Conservation (phyloP, 192 early-diverging fungal species). For the Coemansia javaensis region DNA sequence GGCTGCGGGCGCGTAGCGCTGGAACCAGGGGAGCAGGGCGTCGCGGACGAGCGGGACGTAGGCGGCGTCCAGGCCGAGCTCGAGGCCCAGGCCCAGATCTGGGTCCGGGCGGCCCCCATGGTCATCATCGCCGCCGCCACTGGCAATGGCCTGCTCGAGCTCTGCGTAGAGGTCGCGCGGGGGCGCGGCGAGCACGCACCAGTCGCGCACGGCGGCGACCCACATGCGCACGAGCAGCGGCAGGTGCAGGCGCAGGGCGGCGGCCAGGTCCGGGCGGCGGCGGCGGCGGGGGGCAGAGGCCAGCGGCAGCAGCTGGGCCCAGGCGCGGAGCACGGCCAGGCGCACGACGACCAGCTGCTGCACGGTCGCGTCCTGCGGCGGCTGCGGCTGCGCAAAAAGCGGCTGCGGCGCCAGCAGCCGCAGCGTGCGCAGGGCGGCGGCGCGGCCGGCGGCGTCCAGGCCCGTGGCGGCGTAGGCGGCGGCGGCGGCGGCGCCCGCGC, state of each 20-base stretch:
- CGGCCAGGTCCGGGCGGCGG: constrained; percentile 3
- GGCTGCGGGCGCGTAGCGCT: constrained; percentile 18
- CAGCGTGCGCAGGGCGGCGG: constrained; percentile 17
- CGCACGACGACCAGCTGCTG: constrained; percentile 19
- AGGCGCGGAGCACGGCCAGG: constrained; percentile 19
- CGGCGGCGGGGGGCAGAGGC: no score
- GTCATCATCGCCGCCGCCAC: no score
- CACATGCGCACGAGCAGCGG: constrained; percentile 20
- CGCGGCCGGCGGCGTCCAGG: constrained; percentile 12
- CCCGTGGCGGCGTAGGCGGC: constrained; percentile 29
- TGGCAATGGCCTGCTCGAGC: constrained; percentile 2
- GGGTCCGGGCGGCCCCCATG: no score
- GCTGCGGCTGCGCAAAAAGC: background rate
- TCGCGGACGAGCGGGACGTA: constrained; percentile 18
- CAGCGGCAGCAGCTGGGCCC: constrained; percentile 13
- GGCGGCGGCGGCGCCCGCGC: constrained; percentile 21
- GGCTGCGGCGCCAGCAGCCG: constrained; percentile 36
- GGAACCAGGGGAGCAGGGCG: constrained; percentile 16
- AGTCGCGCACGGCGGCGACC: constrained; percentile 33
- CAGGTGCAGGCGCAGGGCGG: constrained; percentile 16
- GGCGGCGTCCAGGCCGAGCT: constrained; percentile 27
- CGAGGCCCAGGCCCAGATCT: constrained; percentile 20
- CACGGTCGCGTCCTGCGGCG: background rate
- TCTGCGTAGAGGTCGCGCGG: constrained; percentile 11
- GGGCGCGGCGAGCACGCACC: constrained; percentile 13